A percentile compares a stretch with the other conserved stretches of the same genome.
Conservation (phyloP, 2,329 filamentous ascomycete species). For the Apiospora marii region DNA sequence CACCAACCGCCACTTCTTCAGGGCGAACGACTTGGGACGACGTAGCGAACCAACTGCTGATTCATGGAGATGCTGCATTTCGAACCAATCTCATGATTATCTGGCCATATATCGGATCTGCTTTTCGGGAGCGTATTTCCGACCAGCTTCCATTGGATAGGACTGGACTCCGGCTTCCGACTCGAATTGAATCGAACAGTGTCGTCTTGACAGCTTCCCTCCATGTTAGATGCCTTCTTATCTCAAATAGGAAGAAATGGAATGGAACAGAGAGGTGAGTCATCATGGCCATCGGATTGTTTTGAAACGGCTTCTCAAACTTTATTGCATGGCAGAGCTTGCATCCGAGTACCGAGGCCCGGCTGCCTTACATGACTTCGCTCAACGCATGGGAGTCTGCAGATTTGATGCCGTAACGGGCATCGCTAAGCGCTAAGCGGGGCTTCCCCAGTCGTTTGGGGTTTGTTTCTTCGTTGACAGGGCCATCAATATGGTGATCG, state of each 20-base stretch:
- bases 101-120: neutral
- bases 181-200: neutral
- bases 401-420: neutral
- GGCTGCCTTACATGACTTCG: neutral
- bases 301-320: neutral
- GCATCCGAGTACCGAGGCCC: neutral
- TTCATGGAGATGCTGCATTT: neutral
- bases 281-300: neutral
- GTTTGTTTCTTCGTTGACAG: neutral
- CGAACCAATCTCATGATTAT: neutral
- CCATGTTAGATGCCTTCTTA: neutral
- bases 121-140: neutral
- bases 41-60: neutral
- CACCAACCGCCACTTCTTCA: neutral
- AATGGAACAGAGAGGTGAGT: neutral
- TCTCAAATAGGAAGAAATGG: neutral
- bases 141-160: neutral
- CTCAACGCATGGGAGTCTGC: neutral
- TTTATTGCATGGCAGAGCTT: neutral
- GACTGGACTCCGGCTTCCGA: too few relatives aligned
- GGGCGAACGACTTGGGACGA: neutral
- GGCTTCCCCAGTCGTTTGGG: fast-evolving
- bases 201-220: neutral
- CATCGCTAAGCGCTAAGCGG: neutral
- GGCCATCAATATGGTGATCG: neutral